Percentiles rank a stretch among this genome's conserved stretches.
Conservation (phyloP, 2,329 filamentous ascomycete species). For the Anisogramma anomala region DNA sequence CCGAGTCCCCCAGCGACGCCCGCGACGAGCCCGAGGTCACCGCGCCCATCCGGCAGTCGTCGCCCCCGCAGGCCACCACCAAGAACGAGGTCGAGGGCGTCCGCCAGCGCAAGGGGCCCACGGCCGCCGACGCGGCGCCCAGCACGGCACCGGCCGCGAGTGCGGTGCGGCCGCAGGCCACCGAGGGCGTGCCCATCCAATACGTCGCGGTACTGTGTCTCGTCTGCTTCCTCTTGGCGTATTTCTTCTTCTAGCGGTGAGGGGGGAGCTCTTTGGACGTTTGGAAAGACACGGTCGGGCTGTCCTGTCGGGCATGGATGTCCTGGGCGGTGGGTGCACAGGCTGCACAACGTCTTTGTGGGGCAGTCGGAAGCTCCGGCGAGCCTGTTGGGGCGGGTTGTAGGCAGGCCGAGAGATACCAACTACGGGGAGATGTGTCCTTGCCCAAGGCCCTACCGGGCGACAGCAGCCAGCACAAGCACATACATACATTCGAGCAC, state of each 20-base stretch:
- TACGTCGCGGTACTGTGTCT: constrained; percentile 76
- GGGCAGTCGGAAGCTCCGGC: too few relatives aligned
- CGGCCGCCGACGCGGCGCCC: constrained; percentile 21
- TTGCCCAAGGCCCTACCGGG: background rate
- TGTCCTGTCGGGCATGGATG: background rate
- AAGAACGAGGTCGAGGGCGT: constrained; percentile 65
- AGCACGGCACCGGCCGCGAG: constrained; percentile 32
- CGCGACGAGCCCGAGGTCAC: constrained; percentile 15
- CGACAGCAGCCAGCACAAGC: background rate
- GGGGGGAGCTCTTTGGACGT: background rate
- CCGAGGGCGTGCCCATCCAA: constrained; percentile 75
- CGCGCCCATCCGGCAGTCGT: constrained; percentile 16
- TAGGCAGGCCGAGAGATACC: background rate
- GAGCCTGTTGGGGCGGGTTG: too few relatives aligned
- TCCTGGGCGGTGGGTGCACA: background rate
- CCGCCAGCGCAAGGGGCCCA: constrained; percentile 61
- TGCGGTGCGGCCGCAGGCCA: constrained; percentile 40
- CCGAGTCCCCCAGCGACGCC: constrained; percentile 15
- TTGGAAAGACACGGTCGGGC: background rate
- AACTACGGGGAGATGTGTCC: too few relatives aligned
- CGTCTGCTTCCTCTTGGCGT: constrained; percentile 84
- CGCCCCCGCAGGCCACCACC: constrained; percentile 53
- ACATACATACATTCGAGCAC: background rate
- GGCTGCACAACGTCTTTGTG: too few relatives aligned
- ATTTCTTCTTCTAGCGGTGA: constrained; percentile 72